Evolutionary conservation across 2,329 filamentous ascomycete genomes (phyloP).

Genomic region (Allantophomopsis lycopodina): DNA sequence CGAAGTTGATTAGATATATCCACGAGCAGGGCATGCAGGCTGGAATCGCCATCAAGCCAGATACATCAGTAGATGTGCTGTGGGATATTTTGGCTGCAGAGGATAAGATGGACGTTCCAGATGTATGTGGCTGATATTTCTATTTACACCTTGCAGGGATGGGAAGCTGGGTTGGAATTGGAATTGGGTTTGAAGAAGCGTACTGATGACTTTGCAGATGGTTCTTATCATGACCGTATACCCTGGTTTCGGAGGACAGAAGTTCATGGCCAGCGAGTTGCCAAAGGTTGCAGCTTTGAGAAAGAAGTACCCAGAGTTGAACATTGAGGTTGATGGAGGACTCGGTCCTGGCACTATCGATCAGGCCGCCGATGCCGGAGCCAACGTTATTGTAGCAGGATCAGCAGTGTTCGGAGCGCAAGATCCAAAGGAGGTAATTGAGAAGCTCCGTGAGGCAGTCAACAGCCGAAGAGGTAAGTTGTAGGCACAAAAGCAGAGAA

Average conservation of each 20-base stretch:
- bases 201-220: slow-evolving; percentile 49
- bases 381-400: slow-evolving; percentile 95
- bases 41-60: slow-evolving; percentile 90
- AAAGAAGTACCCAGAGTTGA: slow-evolving; percentile 73
- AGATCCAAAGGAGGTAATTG: slow-evolving; percentile 77
- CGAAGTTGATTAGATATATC: slow-evolving; percentile 79
- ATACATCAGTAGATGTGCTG: slow-evolving; percentile 79
- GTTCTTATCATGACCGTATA: slow-evolving; percentile 97
- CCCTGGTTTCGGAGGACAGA: slow-evolving; percentile 93
- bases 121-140: slow-evolving; percentile 48
- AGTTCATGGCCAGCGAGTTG: slow-evolving; percentile 93
- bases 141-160: neutral
- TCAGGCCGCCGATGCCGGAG: slow-evolving; percentile 85
- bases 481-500: neutral
- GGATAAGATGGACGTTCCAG: slow-evolving; percentile 64
- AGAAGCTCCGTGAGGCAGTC: slow-evolving; percentile 66
- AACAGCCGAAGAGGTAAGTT: slow-evolving; percentile 34
- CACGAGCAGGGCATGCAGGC: slow-evolving; percentile 80
- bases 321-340: slow-evolving; percentile 96
- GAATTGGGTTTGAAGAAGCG: neutral
- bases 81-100: slow-evolving; percentile 75
- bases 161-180: too few relatives aligned
- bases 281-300: slow-evolving; percentile 84
- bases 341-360: slow-evolving; percentile 81
- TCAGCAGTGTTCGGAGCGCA: slow-evolving; percentile 90